A percentile compares a stretch with the other conserved stretches of the same genome.
phyloP scores from a whole-genome alignment of 805 yeast genomes.

The Candida caryicola region DNA sequence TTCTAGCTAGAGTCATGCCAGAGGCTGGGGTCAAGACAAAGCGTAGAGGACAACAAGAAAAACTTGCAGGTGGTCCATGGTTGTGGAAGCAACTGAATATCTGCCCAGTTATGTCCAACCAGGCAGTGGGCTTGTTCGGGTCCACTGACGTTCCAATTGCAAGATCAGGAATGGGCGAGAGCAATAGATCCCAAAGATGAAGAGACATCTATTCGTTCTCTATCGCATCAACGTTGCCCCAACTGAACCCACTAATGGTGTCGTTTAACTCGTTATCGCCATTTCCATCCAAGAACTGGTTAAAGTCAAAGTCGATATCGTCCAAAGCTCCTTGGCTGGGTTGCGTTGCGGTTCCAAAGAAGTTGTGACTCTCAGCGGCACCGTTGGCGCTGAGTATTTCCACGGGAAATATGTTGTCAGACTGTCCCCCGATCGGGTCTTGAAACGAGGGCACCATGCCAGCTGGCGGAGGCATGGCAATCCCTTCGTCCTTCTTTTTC shows the following conservation, averaged over 20 bases:
- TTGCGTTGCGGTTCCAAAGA: constrained; percentile 19
- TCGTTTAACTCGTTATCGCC: constrained; percentile 32
- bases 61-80: too few relatives aligned
- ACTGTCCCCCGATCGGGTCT: constrained; percentile 17
- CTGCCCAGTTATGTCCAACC: too few relatives aligned
- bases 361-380: constrained; percentile 17
- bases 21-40: too few relatives aligned
- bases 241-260: constrained; percentile 34
- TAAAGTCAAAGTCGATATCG: constrained; percentile 45
- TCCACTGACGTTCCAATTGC: too few relatives aligned
- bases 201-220: constrained; percentile 16
- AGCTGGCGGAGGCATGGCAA: constrained; percentile 24
- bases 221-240: constrained; percentile 36
- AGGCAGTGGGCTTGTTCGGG: too few relatives aligned
- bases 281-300: constrained; percentile 38
- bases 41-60: too few relatives aligned
- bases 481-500: constrained; percentile 20
- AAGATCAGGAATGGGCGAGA: too few relatives aligned
- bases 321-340: constrained; percentile 29
- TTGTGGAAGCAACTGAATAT: too few relatives aligned
- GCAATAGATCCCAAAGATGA: too few relatives aligned
- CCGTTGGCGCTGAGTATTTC: constrained; percentile 27
- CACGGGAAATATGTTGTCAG: constrained; percentile 34
- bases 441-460: constrained; percentile 11
- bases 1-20: too few relatives aligned